Percentiles rank a stretch among this genome's conserved stretches.
phyloP scores from a whole-genome alignment of 305 asterid species.

The Petunia hybrid region DNA sequence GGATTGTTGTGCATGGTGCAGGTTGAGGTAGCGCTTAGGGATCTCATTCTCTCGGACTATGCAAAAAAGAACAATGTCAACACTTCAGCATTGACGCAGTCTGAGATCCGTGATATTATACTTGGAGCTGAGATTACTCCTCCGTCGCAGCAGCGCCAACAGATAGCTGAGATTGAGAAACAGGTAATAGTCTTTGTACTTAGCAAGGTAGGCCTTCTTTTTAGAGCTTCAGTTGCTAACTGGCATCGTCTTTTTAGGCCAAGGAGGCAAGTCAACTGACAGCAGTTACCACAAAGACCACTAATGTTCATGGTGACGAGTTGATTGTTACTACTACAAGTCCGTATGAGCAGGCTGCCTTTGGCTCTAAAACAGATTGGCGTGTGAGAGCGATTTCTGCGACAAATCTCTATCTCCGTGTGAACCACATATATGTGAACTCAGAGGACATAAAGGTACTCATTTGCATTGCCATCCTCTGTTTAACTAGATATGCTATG shows the following conservation, averaged over 20 bases:
- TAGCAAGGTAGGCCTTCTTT: not conserved
- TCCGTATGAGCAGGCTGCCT: conserved; percentile 95
- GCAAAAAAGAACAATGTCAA: conserved; percentile 99
- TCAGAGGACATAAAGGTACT: conserved; percentile 97
- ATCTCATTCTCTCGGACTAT: conserved; percentile 93
- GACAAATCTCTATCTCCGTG: conserved; percentile 95
- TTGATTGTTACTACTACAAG: conserved; percentile 95
- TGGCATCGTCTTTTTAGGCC: conserved; percentile 53
- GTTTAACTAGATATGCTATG: not conserved
- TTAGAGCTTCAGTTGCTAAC: not conserved
- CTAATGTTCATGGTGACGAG: conserved; percentile 96
- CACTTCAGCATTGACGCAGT: conserved; percentile 93
- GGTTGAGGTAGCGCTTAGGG: conserved; percentile 99
- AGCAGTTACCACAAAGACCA: conserved; percentile 95
- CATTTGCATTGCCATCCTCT: not conserved
- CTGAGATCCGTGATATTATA: conserved; percentile 98
- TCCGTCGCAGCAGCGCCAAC: conserved; percentile 99
- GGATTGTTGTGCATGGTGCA: conserved; percentile 42
- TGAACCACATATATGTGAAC: conserved; percentile 96
- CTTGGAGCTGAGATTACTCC: conserved; percentile 99
- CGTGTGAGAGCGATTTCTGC: conserved; percentile 99
- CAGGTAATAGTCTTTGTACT: conserved; percentile 56
- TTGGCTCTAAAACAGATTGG: conserved; percentile 96
- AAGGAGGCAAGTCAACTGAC: conserved; percentile 97
- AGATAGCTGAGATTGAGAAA: conserved; percentile 98